Conservation (phyloP, 176 grass and related monocot species). For the Phragmites australis region DNA sequence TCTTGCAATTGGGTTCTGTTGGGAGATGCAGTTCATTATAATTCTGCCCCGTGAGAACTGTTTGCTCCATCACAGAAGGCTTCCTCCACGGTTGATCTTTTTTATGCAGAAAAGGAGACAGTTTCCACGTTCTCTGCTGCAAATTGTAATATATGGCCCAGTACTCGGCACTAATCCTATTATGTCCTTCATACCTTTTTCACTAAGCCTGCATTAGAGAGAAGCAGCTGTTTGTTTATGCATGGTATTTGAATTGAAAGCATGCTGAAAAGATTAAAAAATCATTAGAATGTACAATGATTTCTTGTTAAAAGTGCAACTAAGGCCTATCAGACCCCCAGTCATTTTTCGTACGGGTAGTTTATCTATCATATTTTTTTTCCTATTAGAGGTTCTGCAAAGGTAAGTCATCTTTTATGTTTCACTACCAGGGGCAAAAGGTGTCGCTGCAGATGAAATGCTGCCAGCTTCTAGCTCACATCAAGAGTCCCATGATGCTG, state of each 20-base stretch:
- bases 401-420: constrained; percentile 10
- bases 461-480: constrained; percentile 35
- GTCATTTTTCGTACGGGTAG: background rate
- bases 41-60: background rate
- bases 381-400: background rate
- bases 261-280: background rate
- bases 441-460: constrained; percentile 1
- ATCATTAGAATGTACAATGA: background rate
- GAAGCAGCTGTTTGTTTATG: background rate
- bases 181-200: background rate
- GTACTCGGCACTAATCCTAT: background rate
- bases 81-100: background rate
- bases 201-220: background rate
- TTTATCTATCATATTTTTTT: background rate
- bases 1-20: background rate
- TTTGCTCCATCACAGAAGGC: background rate
- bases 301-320: background rate
- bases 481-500: constrained; percentile 36
- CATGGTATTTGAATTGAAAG: background rate
- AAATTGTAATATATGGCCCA: background rate
- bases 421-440: constrained; percentile 23
- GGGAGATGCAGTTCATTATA: background rate
- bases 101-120: background rate
- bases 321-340: background rate
- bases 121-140: background rate